Percentiles rank a stretch among this genome's conserved stretches.
Evolutionary conservation across 2,329 filamentous ascomycete genomes (phyloP).

Genomic region (Annulohypoxylon truncatum): DNA sequence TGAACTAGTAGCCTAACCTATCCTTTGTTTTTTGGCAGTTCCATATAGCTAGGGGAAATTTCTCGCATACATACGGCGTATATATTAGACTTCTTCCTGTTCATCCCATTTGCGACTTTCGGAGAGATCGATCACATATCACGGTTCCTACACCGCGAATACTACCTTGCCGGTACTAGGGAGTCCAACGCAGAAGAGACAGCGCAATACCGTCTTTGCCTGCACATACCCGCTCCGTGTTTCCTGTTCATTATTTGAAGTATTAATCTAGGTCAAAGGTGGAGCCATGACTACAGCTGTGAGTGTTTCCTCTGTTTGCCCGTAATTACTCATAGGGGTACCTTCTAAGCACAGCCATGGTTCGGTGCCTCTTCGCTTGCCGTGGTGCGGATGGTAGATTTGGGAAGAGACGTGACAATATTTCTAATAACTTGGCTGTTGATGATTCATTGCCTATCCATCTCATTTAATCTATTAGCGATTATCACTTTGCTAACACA

Average conservation of each 20-base stretch:
- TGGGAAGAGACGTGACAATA: neutral
- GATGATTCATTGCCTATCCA: neutral
- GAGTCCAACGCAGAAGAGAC: slow-evolving; percentile 3
- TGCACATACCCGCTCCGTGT: slow-evolving; percentile 3
- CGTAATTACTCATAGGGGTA: neutral
- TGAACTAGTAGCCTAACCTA: slow-evolving; percentile 20
- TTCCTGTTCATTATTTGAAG: neutral
- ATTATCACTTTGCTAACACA: slow-evolving; percentile 18
- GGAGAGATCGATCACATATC: slow-evolving; percentile 9
- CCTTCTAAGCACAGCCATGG: neutral
- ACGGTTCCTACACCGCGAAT: slow-evolving; percentile 15
- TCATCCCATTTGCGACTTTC: slow-evolving; percentile 14
- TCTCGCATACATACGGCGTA: slow-evolving; percentile 33
- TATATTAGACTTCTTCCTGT: slow-evolving; percentile 34
- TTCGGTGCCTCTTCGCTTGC: neutral
- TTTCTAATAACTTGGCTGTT: neutral
- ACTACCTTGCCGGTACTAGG: slow-evolving; percentile 2
- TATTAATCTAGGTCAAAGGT: neutral
- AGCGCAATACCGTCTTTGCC: slow-evolving; percentile 12
- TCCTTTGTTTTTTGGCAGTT: slow-evolving; percentile 27
- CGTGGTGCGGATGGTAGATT: neutral
- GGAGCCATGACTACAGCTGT: slow-evolving; percentile 47
- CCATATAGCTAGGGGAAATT: slow-evolving; percentile 18
- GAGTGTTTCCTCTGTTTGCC: slow-evolving; percentile 28
- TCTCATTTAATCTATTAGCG: neutral